Base-by-base conservation (phyloP, 2,329 filamentous ascomycete genomes). In the Exophiala oligosperma region DNA sequence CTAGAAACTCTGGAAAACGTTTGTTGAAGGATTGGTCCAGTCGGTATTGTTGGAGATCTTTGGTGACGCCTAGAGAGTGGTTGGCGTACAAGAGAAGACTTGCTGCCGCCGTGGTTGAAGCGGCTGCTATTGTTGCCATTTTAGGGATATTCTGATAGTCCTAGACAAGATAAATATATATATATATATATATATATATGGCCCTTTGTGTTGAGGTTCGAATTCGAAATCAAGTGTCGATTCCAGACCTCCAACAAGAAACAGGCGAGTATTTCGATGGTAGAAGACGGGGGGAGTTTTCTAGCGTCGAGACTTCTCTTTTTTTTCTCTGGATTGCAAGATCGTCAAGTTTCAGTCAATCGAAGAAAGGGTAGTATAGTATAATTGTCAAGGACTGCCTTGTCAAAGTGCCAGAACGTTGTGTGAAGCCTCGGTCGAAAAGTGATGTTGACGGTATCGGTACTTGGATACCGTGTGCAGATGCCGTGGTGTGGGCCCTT, bases 11-110 rank as follows among this genome's bases (percentile, higher is more conserved):
- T 1, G 57, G 66, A 24, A 79, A 57, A 12, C 74, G 70, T 49
- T 71, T 70, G 1, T 52, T 61, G 57, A 69, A 74, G 9, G 68
- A 66, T 26, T 69, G 66, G 43, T 77, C 72, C 56, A 71, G 60
- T 38, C 61, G 66, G 3, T 78, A 65, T 1, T 69, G 59, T 7
- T 68, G 58, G 3, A 79, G 41, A 64, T 79, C 77, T 3, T 70
- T 73, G 2, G 71, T 71, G 40, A 79, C 69, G 1, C 70, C 68
- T 35, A 76, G 69, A 57, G 74, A 51, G 52, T 50, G 54, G 50
- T 62, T 52, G 43, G 76, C 77, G 66, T 79, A 76, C 11, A 78
- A 59, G 60, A 79, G 79, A 17, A 73, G 35, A 11, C 51, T 73
- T 3, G 70, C 72, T 1, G 70, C 69, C 4, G 73, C 71, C 1